Conservation (phyloP, 176 grass and related monocot genomes). For the Musa troglodytarum region DNA sequence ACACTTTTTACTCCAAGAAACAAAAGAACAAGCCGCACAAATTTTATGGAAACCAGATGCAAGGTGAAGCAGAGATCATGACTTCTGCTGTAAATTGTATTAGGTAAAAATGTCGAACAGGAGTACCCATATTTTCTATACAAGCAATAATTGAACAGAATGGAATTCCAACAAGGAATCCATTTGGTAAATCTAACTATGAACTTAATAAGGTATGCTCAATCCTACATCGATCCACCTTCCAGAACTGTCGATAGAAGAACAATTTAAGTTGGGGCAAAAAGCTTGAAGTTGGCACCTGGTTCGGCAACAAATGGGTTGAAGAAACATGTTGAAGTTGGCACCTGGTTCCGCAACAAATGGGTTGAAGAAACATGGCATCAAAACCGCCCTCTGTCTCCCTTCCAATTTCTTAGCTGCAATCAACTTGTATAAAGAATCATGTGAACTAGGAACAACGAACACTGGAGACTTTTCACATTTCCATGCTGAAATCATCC, state of each 20-base stretch:
- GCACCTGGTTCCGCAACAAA: neutral
- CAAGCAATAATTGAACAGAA: neutral
- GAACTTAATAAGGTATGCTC: neutral
- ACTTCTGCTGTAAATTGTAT: neutral
- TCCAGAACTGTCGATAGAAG: neutral
- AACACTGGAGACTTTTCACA: neutral
- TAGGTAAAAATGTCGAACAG: neutral
- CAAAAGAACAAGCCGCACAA: too few relatives aligned
- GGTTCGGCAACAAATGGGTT: neutral
- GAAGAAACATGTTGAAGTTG: neutral
- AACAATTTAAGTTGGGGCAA: too few relatives aligned
- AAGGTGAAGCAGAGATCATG: too few relatives aligned
- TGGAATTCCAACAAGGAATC: neutral
- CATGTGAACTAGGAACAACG: neutral
- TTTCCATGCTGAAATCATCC: slow-evolving; percentile 10
- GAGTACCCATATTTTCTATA: neutral
- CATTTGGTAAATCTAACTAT: neutral
- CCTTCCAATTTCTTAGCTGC: neutral
- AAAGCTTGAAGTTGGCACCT: neutral
- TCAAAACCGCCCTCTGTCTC: neutral
- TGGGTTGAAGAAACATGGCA: neutral
- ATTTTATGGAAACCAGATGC: too few relatives aligned
- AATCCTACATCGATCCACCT: neutral
- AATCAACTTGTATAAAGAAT: neutral
- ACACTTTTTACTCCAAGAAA: too few relatives aligned